Evolutionary conservation across 129 eudicot genomes (phyloP), one percentile per base, ranked within the genome.

Genomic region (Erigeron canadensis): DNA sequence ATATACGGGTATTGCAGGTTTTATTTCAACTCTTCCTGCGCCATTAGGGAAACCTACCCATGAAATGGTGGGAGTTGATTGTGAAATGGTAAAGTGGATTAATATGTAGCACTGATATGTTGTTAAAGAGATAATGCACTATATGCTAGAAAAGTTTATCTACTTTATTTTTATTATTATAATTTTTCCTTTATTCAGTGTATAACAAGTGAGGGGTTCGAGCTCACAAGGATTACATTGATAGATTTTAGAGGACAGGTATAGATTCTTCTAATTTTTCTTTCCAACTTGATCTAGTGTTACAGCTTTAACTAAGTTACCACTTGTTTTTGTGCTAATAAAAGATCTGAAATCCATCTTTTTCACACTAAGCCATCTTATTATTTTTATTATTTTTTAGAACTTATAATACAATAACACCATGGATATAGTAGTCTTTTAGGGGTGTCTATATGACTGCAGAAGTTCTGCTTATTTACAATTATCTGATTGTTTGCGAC

Each of bases 61-160:
- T 72, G 90, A 87, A 66, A 51, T 93, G 10, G 79, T 93, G 75
- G 98, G 95, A 15, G 90, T 93, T 73, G 98, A 93, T 78, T 93
- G 98, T 80, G 98, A 93, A 83, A 93, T 93, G 98, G 98, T 89
- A 93, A 77, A 81, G n/a, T 62, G 41, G 67, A 56, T 18, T 67
- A 55, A 48, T 8, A 67, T 12, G 7, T 47, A 15, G 21, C 39
- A 68, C 42, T 28, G 44, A 46, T 58, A 59, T 10, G 54, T 38
- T 13, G 63, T 21, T 51, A 1, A 28, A 28, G 34, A 28, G 1
- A 1, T 28, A 28, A 28, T 28, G 34, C 34, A 28, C 34, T 28
- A 28, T 28, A 28, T 0, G 34, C 34, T 28, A 28, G 51, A 23
- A 77, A 28, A 54, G 9, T 8, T 63, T 70, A 8, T 60, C 19